Conservation (phyloP, 805 yeast species). For the Tetrapisispora phaffii region DNA sequence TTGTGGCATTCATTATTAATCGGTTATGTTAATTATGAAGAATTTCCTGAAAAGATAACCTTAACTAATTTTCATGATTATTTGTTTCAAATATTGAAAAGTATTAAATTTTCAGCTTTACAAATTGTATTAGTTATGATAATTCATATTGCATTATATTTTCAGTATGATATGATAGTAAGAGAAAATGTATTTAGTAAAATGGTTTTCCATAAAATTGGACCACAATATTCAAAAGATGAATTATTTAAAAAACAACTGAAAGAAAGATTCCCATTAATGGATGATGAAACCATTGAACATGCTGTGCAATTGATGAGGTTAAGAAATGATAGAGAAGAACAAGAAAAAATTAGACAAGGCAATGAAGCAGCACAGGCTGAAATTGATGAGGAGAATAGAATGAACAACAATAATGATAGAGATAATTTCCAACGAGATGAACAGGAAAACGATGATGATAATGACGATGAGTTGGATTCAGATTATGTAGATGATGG, state of each 20-base stretch:
- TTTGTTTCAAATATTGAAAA: slow-evolving; percentile 12
- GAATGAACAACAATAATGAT: slow-evolving; percentile 7
- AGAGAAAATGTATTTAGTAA: slow-evolving; percentile 59
- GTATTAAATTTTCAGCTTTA: slow-evolving; percentile 20
- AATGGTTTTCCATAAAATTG: slow-evolving; percentile 49
- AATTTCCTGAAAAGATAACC: slow-evolving; percentile 2
- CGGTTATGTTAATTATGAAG: slow-evolving; percentile 9
- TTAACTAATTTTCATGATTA: slow-evolving; percentile 3
- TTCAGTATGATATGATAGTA: slow-evolving; percentile 62
- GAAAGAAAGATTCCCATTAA: slow-evolving; percentile 25
- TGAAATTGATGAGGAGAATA: slow-evolving; percentile 10
- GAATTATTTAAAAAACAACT: slow-evolving; percentile 22
- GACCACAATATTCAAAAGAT: slow-evolving; percentile 31
- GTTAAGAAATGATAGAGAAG: slow-evolving; percentile 19
- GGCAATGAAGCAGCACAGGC: slow-evolving; percentile 5
- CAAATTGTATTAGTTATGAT: slow-evolving; percentile 35
- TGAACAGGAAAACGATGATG: slow-evolving; percentile 13
- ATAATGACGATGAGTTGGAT: slow-evolving; percentile 18
- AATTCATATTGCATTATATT: slow-evolving; percentile 38
- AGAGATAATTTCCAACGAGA: slow-evolving; percentile 9
- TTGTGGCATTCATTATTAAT: slow-evolving; percentile 14
- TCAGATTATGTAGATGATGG: slow-evolving; percentile 18
- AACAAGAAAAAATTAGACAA: slow-evolving; percentile 4
- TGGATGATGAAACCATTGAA: slow-evolving; percentile 27
- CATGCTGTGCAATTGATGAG: slow-evolving; percentile 23